These are phyloP conservation scores for Aegilops bicornis DNA, from an alignment of 176 grass and related monocot species.

Conservation along the genomic window DNA sequence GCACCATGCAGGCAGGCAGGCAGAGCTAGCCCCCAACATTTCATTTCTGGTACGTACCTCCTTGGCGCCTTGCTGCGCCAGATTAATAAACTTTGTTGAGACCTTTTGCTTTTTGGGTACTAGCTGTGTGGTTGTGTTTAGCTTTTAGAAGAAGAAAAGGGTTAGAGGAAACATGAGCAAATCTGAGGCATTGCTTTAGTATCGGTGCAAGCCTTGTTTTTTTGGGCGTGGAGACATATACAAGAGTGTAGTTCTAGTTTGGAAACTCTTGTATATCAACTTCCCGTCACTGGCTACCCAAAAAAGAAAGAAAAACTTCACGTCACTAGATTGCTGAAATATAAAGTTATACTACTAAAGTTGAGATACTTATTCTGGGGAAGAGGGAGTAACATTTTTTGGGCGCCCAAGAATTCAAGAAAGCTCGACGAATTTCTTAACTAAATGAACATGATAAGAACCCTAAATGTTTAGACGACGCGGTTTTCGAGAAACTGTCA, in stretches of 20 bases:
- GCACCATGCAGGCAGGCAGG: conserved; percentile 21
- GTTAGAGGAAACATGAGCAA: not conserved
- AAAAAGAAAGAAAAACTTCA: too few species aligned
- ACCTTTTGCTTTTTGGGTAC: conserved; percentile 3
- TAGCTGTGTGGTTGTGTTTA: not conserved
- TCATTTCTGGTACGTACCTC: not conserved
- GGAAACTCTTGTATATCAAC: not conserved
- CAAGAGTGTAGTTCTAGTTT: not conserved
- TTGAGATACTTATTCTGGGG: too few species aligned
- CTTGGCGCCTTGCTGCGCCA: not conserved
- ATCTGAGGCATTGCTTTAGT: not conserved
- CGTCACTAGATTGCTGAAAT: not conserved
- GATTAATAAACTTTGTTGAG: not conserved
- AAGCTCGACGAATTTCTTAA: not conserved
- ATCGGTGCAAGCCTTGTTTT: not conserved
- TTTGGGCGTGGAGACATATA: not conserved
- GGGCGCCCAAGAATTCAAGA: not conserved
- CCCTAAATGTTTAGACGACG: not conserved
- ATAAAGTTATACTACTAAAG: not conserved
- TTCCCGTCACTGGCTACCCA: not conserved
- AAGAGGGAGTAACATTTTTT: not conserved
- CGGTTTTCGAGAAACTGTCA: not conserved
- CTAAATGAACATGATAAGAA: not conserved
- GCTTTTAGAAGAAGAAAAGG: not conserved
- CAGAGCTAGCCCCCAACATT: not conserved